Conservation (phyloP, 2,329 filamentous ascomycete genomes). For the Fusarium sambucinum region DNA sequence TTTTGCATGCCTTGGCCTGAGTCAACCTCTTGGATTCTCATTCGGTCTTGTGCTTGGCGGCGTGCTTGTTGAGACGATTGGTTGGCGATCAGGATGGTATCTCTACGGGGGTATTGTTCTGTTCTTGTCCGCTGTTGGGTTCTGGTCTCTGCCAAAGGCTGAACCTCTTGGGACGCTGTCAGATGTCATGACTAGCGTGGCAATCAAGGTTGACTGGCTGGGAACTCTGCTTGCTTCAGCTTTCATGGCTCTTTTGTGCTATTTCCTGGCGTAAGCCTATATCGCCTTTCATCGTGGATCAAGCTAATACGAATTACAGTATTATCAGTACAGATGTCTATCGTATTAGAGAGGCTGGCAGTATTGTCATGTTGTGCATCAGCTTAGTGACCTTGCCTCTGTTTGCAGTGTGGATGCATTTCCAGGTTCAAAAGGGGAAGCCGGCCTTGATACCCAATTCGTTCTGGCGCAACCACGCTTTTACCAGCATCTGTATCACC, state of each 20-base stretch:
- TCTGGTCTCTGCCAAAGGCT: slow-evolving; percentile 53
- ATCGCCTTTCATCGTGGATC: not conserved
- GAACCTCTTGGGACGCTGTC: slow-evolving; percentile 41
- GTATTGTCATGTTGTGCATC: slow-evolving; percentile 60
- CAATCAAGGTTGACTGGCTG: slow-evolving; percentile 65
- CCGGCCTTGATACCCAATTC: slow-evolving; percentile 72
- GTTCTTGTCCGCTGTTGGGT: slow-evolving; percentile 51
- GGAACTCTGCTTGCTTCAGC: slow-evolving; percentile 62
- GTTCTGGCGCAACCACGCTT: slow-evolving; percentile 69
- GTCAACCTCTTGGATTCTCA: slow-evolving; percentile 63
- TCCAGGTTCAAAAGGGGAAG: slow-evolving; percentile 58
- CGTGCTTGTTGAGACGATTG: slow-evolving; percentile 59
- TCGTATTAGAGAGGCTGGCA: slow-evolving; percentile 58
- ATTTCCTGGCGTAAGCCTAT: slow-evolving; percentile 63
- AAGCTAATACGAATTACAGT: slow-evolving; percentile 31
- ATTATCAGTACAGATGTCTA: slow-evolving; percentile 55
- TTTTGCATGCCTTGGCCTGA: slow-evolving; percentile 59
- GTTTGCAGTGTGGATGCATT: slow-evolving; percentile 67
- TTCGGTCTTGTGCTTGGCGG: slow-evolving; percentile 64
- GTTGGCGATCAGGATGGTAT: slow-evolving; percentile 64
- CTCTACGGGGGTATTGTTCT: slow-evolving; percentile 54
- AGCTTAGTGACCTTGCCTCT: slow-evolving; percentile 57
- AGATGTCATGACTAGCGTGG: slow-evolving; percentile 41
- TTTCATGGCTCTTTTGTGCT: slow-evolving; percentile 62
- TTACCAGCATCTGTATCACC: slow-evolving; percentile 66